A percentile compares a stretch with the other conserved stretches of the same genome.
phyloP scores from a whole-genome alignment of 2,329 filamentous ascomycete species.

The Mycosphaerella arachidis region DNA sequence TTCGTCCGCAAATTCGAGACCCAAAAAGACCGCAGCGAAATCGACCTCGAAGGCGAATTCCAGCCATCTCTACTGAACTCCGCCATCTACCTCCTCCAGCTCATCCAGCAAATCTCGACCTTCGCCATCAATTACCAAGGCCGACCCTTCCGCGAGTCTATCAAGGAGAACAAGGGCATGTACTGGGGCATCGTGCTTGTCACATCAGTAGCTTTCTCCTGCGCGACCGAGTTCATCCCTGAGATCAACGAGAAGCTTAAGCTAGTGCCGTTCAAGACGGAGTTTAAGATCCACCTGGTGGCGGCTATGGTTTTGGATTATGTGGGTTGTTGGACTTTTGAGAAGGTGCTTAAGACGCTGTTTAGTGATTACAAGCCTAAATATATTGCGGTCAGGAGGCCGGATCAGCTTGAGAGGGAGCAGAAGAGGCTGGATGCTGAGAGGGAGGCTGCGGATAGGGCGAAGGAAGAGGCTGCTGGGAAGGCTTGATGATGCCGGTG shows the following conservation, averaged over 20 bases:
- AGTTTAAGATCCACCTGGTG: slow-evolving; percentile 87
- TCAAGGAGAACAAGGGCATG: slow-evolving; percentile 95
- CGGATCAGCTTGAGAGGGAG: slow-evolving; percentile 81
- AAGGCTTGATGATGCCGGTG: slow-evolving; percentile 22
- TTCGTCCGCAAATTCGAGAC: slow-evolving; percentile 83
- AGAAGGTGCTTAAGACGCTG: slow-evolving; percentile 74
- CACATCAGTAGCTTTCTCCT: slow-evolving; percentile 84
- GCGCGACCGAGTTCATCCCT: slow-evolving; percentile 90
- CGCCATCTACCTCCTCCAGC: slow-evolving; percentile 91
- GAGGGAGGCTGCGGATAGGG: slow-evolving; percentile 37
- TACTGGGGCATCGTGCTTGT: slow-evolving; percentile 94
- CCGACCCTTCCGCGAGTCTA: slow-evolving; percentile 91
- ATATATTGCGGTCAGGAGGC: slow-evolving; percentile 81
- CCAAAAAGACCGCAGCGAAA: slow-evolving; percentile 49
- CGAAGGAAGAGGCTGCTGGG: slow-evolving; percentile 33
- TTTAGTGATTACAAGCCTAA: slow-evolving; percentile 93
- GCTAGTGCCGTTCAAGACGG: slow-evolving; percentile 79
- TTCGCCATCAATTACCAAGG: slow-evolving; percentile 99
- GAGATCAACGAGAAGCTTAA: slow-evolving; percentile 92
- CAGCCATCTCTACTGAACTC: slow-evolving; percentile 90
- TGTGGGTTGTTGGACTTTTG: slow-evolving; percentile 77
- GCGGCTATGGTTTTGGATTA: slow-evolving; percentile 84
- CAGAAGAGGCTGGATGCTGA: slow-evolving; percentile 58
- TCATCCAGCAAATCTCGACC: slow-evolving; percentile 98
- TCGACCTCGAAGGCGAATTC: slow-evolving; percentile 95